A percentile compares a stretch with the other conserved stretches of the same genome.
Evolutionary conservation across 306 rosid genomes (phyloP).

Genomic region (Neltuma alba): DNA sequence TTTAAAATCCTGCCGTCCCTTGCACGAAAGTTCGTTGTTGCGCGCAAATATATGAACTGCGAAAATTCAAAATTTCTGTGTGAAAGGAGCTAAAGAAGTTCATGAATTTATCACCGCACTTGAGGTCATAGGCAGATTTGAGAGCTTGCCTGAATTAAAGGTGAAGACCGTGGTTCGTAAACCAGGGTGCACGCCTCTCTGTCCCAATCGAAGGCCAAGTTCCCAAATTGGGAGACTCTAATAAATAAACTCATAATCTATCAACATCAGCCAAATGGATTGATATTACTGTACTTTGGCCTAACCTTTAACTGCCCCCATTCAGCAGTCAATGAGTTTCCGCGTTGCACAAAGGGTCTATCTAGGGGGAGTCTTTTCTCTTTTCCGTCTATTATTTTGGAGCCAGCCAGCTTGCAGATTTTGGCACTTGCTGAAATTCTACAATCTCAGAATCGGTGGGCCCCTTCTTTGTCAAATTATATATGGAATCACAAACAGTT

Average conservation of each 20-base stretch:
- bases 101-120: background rate
- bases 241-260: too few species aligned
- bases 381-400: background rate
- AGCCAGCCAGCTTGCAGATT: conserved; percentile 40
- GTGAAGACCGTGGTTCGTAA: background rate
- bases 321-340: background rate
- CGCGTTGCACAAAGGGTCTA: background rate
- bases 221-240: background rate
- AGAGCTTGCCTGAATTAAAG: background rate
- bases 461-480: conserved; percentile 19
- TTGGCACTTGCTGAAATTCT: conserved; percentile 33
- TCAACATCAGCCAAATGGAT: background rate
- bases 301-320: conserved; percentile 9
- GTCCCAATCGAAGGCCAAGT: background rate
- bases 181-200: background rate
- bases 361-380: background rate
- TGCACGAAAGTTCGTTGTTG: too few species aligned
- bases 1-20: too few species aligned
- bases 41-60: background rate
- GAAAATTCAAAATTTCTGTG: background rate
- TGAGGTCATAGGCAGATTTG: background rate
- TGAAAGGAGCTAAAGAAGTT: background rate
- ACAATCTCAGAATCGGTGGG: conserved; percentile 9
- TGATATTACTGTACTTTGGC: background rate
- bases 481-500: conserved; percentile 7